Evolutionary conservation across 805 yeast genomes (phyloP), one percentile per base, ranked within the genome.

Genomic region (Myxozyma neglecta): DNA sequence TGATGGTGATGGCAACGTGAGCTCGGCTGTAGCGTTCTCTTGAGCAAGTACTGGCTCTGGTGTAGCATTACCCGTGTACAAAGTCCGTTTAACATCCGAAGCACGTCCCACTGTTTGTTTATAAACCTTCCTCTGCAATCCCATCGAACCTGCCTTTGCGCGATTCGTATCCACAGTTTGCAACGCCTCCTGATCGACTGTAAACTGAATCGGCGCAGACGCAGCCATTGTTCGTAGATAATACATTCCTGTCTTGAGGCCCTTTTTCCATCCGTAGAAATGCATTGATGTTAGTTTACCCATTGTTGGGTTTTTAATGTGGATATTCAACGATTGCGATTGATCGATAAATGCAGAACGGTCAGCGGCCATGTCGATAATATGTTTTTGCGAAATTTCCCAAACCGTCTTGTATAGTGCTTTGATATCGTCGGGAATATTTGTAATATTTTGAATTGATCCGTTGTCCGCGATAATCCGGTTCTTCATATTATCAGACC

Each of bases 251-350:
- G 99, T 94, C 83, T 94, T 94, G 74, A 94, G 83, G 64, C 99
- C 99, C 80, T 89, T 90, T 80, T 89, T 89, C 99, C 99, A 94
- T 52, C 97, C 98, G 74, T 94, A 93, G 81, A 94, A 94, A 76
- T 94, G 99, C 97, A 94, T 94, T 67, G 94, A 85, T 6, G 98
- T 94, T 73, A 94, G 82, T 76, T 94, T 94, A 71, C 97, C 96
- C 93, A 90, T 89, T 1, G 98, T 91, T 63, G 97, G 97, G 64
- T 86, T 86, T 73, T 83, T 85, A 75, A 94, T 81, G 78, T 90
- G 92, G 67, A 94, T 85, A 75, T 93, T 94, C 81, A 94, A 79
- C 51, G 94, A 87, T 79, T 93, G 98, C 35, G 97, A 90, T 78
- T 94, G 99, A 69, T 84, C 88, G 65, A 88, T 80, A 72, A 83